Evolutionary conservation across 805 yeast genomes (phyloP).

Genomic region (Zygoascus ofunaensis): DNA sequence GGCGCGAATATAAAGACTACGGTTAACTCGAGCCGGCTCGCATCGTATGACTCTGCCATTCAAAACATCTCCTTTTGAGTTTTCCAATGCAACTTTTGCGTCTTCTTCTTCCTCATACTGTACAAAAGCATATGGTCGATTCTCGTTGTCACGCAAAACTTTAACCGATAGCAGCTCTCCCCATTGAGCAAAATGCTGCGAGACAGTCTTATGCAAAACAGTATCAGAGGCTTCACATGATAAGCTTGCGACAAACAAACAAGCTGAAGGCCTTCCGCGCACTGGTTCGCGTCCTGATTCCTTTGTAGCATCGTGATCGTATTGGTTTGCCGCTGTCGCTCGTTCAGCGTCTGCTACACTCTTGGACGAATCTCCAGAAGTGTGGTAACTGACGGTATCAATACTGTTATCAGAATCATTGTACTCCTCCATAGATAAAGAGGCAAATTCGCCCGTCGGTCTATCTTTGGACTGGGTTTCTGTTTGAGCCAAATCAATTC

Average conservation of each 20-base stretch:
- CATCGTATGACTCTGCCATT: slow-evolving; percentile 75
- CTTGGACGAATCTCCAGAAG: neutral
- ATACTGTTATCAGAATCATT: neutral
- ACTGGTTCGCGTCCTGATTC: neutral
- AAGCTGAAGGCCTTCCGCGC: slow-evolving; percentile 8
- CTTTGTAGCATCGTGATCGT: neutral
- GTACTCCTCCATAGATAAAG: neutral
- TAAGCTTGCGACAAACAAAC: slow-evolving; percentile 34
- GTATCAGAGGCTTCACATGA: slow-evolving; percentile 60
- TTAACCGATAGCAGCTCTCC: slow-evolving; percentile 67
- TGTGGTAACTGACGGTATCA: neutral
- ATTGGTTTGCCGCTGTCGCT: neutral
- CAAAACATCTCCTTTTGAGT: slow-evolving; percentile 59
- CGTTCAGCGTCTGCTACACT: neutral
- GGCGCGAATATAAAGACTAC: slow-evolving; percentile 60
- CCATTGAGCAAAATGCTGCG: slow-evolving; percentile 58
- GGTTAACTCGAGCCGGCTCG: slow-evolving; percentile 84
- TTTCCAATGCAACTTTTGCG: slow-evolving; percentile 55
- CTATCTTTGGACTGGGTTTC: neutral
- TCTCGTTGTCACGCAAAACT: slow-evolving; percentile 70
- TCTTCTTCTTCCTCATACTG: slow-evolving; percentile 68
- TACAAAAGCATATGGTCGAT: slow-evolving; percentile 88
- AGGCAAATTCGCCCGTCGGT: too few relatives aligned
- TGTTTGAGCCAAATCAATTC: too few relatives aligned
- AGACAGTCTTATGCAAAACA: slow-evolving; percentile 58